Percentiles rank a stretch among this genome's conserved stretches.
phyloP scores from a whole-genome alignment of 306 rosid genomes.

The Urtica urens region DNA sequence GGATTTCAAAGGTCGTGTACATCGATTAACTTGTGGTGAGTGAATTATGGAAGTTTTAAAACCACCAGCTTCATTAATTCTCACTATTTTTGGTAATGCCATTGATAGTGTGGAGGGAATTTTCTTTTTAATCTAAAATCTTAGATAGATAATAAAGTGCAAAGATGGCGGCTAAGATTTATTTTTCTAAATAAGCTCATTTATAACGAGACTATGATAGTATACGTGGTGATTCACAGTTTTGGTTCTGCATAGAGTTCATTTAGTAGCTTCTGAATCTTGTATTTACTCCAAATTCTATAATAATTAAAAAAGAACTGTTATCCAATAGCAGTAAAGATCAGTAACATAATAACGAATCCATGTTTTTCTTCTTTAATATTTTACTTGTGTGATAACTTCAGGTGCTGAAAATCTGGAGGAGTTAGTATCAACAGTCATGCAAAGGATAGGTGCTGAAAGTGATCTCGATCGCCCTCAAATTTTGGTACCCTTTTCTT shows the following conservation, averaged over 20 bases:
- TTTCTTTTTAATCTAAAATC: too few species aligned
- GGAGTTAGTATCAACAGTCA: conserved; percentile 53
- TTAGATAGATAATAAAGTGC: too few species aligned
- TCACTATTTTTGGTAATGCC: too few species aligned
- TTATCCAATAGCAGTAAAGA: background rate
- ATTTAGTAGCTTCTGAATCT: too few species aligned
- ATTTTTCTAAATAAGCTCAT: too few species aligned
- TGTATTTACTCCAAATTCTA: too few species aligned
- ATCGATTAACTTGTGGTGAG: conserved; percentile 79
- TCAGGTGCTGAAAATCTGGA: conserved; percentile 59
- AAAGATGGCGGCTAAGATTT: too few species aligned
- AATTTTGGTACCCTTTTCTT: conserved; percentile 38
- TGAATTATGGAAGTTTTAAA: conserved; percentile 6
- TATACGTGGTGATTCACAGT: too few species aligned
- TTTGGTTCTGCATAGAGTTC: too few species aligned
- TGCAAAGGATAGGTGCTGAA: conserved; percentile 48
- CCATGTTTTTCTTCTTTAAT: background rate
- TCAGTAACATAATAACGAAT: conserved; percentile 7
- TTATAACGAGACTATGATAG: too few species aligned
- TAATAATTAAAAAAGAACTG: too few species aligned
- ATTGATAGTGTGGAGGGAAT: too few species aligned
- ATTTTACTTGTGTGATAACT: background rate
- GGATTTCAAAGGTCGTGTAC: conserved; percentile 68
- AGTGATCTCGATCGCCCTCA: conserved; percentile 36
- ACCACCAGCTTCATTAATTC: background rate